Evolutionary conservation across 768 basidiomycete species (phyloP), one percentile per base, ranked within the genome.

Genomic region (Tricholoma furcatifolium): DNA sequence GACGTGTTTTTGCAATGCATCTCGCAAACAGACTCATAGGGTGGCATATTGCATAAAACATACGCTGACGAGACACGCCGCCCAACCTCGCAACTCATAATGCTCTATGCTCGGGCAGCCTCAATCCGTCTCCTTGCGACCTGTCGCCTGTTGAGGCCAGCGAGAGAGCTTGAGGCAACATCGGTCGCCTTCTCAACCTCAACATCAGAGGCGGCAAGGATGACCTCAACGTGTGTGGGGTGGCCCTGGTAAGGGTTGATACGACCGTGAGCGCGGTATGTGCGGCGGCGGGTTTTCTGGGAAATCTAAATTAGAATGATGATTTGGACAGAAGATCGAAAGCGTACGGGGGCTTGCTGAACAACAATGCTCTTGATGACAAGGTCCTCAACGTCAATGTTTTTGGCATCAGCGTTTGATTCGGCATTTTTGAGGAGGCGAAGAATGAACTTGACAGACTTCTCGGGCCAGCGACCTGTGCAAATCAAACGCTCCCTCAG

Each of bases 191-290:
- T 91, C 77, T 96, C 91, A 46, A 98, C 93, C 70, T 92, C 87
- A 57, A 80, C 82, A 36, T 87, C 85, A 35, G 83, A 74, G 50
- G 87, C 87, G 44, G 84, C 76, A 57, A 98, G 86, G 69, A 98
- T 93, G 69, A 94, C 85, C 71, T 98, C 96, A 60, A 98, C 88
- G 67, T 98, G 97, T 72, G 87, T 89, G 38, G 97, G 97, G 75
- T 94, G 92, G 39, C 96, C 96, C 74, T 97, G 93, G 84, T 98
- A 98, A 32, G 97, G 96, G 78, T 99, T 99, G 75, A 94, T 95
- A 53, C 93, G 88, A 83, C 93, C 93, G 65, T 95, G 93, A 41
- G 91, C 92, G 74, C 97, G 93, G 85, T 97, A 98, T 60, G 97
- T 99, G 70, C 97, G 93, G 69, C 97, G 93, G 73, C 94, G 94